Percentiles rank a stretch among this genome's conserved stretches.
These are phyloP conservation scores for Melaleuca alternifolia DNA, from an alignment of 345 rosid species.

Conservation along the genomic window DNA sequence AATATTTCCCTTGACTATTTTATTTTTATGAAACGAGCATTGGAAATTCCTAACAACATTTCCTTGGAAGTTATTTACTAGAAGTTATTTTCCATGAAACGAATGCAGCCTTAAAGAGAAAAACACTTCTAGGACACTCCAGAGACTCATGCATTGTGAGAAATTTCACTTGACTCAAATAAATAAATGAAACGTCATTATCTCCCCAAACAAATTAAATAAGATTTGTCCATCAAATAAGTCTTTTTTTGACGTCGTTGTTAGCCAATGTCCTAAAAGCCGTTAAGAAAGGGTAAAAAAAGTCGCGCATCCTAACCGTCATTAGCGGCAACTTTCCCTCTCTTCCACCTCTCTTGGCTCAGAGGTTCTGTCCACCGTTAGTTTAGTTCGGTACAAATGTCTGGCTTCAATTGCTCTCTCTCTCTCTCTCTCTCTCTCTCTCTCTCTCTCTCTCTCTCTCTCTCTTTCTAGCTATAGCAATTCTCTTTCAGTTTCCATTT, in stretches of 20 bases:
- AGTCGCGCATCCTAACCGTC: constrained; percentile 3
- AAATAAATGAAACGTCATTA: too few species aligned
- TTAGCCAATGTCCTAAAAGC: not conserved
- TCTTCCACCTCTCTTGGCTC: not conserved
- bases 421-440: not conserved
- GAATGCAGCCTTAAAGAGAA: not conserved
- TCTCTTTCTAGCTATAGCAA: not conserved
- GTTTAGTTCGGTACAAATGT: not conserved
- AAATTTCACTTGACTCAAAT: not conserved
- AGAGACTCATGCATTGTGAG: not conserved
- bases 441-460: not conserved
- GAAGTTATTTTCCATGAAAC: too few species aligned
- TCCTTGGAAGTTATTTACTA: too few species aligned
- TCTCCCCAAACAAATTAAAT: not conserved
- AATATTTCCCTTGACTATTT: too few species aligned
- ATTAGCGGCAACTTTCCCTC: constrained; percentile 22
- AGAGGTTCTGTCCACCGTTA: not conserved
- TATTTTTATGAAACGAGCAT: too few species aligned
- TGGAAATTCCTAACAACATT: too few species aligned
- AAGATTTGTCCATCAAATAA: not conserved
- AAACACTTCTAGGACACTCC: not conserved
- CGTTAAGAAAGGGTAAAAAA: not conserved
- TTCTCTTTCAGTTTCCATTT: not conserved
- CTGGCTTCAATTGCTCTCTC: not conserved
- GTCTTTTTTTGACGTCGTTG: not conserved